Percentiles rank a stretch among this genome's conserved stretches.
Evolutionary conservation across 345 rosid genomes (phyloP).

Genomic region (Hibiscus trionum): DNA sequence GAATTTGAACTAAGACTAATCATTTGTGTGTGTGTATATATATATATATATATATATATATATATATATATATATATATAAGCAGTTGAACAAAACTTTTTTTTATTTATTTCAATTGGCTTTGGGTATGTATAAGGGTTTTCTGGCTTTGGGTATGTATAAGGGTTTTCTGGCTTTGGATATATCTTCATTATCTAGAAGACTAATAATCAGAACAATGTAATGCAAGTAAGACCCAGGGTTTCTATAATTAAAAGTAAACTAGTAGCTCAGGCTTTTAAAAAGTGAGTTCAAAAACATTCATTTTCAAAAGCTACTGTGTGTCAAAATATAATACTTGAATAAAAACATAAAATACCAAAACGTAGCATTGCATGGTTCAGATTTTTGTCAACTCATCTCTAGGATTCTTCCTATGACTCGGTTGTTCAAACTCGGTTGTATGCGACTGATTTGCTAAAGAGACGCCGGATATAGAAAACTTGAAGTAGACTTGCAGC

Average conservation of each 20-base stretch:
- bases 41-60: no score
- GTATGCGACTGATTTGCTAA: conserved; percentile 90
- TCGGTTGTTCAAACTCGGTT: conserved; percentile 56
- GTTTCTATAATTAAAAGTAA: neutral
- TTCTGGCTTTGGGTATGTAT: no score
- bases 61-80: no score
- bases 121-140: no score
- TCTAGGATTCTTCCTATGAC: neutral
- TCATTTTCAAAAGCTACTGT: conserved; percentile 1
- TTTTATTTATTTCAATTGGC: no score
- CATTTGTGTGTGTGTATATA: no score
- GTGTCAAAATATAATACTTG: neutral
- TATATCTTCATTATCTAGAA: neutral
- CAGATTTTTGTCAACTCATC: conserved; percentile 5
- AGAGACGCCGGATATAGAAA: conserved; percentile 75
- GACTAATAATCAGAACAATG: neutral
- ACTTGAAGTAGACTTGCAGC: conserved; percentile 71
- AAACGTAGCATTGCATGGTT: neutral
- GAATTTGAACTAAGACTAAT: no score
- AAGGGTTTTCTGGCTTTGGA: neutral
- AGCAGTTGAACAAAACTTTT: no score
- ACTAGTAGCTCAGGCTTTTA: neutral
- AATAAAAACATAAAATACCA: conserved; percentile 9
- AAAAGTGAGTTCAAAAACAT: neutral
- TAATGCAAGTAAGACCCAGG: neutral